Percentiles rank a stretch among this genome's conserved stretches.
Evolutionary conservation across 306 rosid species (phyloP).

Genomic region (Leucaena leucocephala): DNA sequence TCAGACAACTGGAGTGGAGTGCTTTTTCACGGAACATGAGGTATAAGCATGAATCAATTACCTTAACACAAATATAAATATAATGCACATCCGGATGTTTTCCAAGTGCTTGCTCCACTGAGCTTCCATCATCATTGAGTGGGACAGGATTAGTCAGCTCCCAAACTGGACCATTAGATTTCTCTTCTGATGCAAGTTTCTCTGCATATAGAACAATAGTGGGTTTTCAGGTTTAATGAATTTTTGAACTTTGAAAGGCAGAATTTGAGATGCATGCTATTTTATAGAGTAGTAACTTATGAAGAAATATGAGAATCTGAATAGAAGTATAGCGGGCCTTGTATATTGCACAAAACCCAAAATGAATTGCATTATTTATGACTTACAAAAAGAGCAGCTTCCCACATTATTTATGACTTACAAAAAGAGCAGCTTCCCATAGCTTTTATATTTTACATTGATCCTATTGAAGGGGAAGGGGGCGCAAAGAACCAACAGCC

Average conservation of each 20-base stretch:
- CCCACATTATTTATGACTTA: background rate
- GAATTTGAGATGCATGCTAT: background rate
- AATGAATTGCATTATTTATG: background rate
- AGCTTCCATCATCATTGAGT: slow-evolving; percentile 60
- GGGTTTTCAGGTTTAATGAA: slow-evolving; percentile 3
- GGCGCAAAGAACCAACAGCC: slow-evolving; percentile 2
- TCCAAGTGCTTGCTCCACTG: slow-evolving; percentile 67
- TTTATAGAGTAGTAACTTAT: slow-evolving; percentile 2
- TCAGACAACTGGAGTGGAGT: background rate
- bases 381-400: background rate
- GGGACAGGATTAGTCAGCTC: slow-evolving; percentile 78
- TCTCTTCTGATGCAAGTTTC: slow-evolving; percentile 62
- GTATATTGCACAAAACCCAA: background rate
- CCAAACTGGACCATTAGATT: slow-evolving; percentile 56
- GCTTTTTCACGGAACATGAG: background rate
- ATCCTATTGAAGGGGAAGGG: background rate
- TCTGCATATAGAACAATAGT: slow-evolving; percentile 49
- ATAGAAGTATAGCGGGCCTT: background rate
- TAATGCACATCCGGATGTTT: slow-evolving; percentile 73
- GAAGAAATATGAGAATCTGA: slow-evolving; percentile 17
- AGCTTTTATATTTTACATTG: background rate
- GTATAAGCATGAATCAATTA: slow-evolving; percentile 25
- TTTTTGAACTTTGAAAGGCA: slow-evolving; percentile 20
- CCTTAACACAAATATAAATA: slow-evolving; percentile 80
- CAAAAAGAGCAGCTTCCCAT: background rate